Base-by-base conservation (phyloP, 2,329 filamentous ascomycete species). In the Kalmusia sp. region DNA sequence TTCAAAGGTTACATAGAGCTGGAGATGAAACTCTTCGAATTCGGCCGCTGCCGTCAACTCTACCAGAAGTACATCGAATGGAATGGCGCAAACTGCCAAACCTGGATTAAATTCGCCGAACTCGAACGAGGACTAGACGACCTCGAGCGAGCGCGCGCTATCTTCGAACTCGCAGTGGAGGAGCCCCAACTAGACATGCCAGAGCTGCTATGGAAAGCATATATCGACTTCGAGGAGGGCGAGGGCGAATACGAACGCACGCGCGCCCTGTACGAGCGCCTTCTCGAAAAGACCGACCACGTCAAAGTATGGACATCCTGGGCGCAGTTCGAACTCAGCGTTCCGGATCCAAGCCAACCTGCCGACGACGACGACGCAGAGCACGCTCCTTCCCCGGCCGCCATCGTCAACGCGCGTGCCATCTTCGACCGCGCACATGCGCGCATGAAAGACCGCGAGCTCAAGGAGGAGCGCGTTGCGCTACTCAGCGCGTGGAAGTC, bases 291-390 rank as follows among this genome's bases (percentile, higher is more conserved):
- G 86, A 96, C 95, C n/a, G 89, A 95, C 69, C 95, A 99, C 71
- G 92, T 97, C 81, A 99, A 98, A 81, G 95, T 99, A 55, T 99
- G 95, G 95, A 96, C 95, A 75, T 93, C 91, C 74, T 99, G 93
- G 77, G 95, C 95, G n/a, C 91, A 96, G 74, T 98, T 99, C 70
- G 95, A 99, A 76, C 91, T 98, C 79, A 93, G 95, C 72, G 87
- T 96, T 0, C 92, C 92, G 38, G 92, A 96, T 52, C 84, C 80
- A 11, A 81, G 84, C 17, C 85, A 89, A 35, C 87, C 82, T 3
- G 77, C 79, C 9, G 80, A 83, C 19, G 82, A 82, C 3, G 79
- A 84, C 17, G 77, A 88, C 77, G 82, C 84, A 39, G 84, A 83
- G 35, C 79, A n/a, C n/a, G n/a, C 82, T 2, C 84, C 96, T 68